These are phyloP conservation scores for Dissophora ornata DNA, from an alignment of 192 early-diverging fungal genomes.

Conservation along the genomic window DNA sequence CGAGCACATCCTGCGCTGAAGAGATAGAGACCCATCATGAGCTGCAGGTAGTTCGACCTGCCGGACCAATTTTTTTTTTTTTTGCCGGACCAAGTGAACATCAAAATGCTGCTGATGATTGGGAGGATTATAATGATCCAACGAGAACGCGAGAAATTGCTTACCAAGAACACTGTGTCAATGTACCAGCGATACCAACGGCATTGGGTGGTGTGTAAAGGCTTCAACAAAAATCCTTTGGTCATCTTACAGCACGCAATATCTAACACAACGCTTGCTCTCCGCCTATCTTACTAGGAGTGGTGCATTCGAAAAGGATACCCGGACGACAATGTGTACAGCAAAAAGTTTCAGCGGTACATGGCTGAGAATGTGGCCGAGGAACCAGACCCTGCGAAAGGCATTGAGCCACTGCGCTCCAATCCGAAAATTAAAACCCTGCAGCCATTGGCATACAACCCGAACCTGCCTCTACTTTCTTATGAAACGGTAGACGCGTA, in stretches of 20 bases:
- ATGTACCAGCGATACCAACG: too few species aligned
- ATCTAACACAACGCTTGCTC: too few species aligned
- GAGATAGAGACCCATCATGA: constrained; percentile 8
- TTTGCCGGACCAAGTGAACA: background rate
- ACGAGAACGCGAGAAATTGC: too few species aligned
- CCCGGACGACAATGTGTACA: background rate
- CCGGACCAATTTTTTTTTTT: too few species aligned
- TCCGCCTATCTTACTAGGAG: too few species aligned
- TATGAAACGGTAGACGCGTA: constrained; percentile 1
- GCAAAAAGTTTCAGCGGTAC: constrained; percentile 1
- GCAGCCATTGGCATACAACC: background rate
- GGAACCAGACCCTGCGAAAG: background rate
- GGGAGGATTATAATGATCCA: too few species aligned
- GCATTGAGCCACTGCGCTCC: constrained; percentile 1
- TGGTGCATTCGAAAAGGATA: constrained; percentile 12
- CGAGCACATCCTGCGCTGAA: background rate
- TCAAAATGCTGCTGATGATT: background rate
- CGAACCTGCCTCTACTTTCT: background rate
- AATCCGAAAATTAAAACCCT: background rate
- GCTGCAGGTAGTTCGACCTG: constrained; percentile 4
- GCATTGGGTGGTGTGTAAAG: too few species aligned
- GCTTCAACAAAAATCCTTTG: too few species aligned
- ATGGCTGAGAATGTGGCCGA: constrained; percentile 6
- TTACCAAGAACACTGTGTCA: too few species aligned
- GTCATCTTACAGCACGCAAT: too few species aligned